A percentile compares a stretch with the other conserved stretches of the same genome.
Conservation (phyloP, 495 filamentous ascomycete species). For the Penicillium crystallinum region DNA sequence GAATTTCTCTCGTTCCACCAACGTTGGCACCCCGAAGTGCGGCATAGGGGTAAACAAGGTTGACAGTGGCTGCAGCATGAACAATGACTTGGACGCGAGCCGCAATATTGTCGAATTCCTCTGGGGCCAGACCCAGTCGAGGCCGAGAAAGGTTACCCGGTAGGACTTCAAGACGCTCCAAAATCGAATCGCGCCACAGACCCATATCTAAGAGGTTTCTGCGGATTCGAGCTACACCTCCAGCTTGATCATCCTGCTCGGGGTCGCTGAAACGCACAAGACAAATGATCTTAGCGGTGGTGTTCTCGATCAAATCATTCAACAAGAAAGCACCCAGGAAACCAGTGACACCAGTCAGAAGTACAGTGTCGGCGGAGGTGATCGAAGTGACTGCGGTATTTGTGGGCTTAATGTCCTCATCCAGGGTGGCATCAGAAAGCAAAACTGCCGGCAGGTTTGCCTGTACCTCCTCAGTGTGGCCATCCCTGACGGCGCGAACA, state of each 20-base stretch:
- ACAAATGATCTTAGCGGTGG: slow-evolving; percentile 59
- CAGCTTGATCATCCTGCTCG: slow-evolving; percentile 46
- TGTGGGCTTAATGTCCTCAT: slow-evolving; percentile 50
- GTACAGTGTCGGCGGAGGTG: slow-evolving; percentile 52
- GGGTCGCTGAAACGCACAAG: slow-evolving; percentile 60
- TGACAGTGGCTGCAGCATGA: slow-evolving; percentile 61
- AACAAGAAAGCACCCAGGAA: slow-evolving; percentile 55
- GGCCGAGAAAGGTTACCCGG: slow-evolving; percentile 58
- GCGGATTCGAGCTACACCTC: slow-evolving; percentile 53
- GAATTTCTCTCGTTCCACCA: slow-evolving; percentile 56
- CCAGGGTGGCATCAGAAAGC: slow-evolving; percentile 53
- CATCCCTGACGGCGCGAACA: slow-evolving; percentile 54
- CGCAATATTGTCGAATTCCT: slow-evolving; percentile 53
- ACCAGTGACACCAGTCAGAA: slow-evolving; percentile 58
- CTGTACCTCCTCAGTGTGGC: slow-evolving; percentile 60
- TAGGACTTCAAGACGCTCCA: slow-evolving; percentile 63
- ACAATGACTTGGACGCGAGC: slow-evolving; percentile 56
- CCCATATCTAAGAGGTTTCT: slow-evolving; percentile 60
- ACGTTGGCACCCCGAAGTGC: slow-evolving; percentile 55
- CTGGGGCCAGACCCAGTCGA: slow-evolving; percentile 52
- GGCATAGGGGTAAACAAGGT: slow-evolving; percentile 63
- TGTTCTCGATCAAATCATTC: slow-evolving; percentile 48
- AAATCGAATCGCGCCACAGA: slow-evolving; percentile 60
- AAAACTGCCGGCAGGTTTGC: slow-evolving; percentile 58
- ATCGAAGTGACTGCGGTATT: slow-evolving; percentile 46